These are phyloP conservation scores for Kalmusia sp. DNA, from an alignment of 2,329 filamentous ascomycete species.

Conservation along the genomic window DNA sequence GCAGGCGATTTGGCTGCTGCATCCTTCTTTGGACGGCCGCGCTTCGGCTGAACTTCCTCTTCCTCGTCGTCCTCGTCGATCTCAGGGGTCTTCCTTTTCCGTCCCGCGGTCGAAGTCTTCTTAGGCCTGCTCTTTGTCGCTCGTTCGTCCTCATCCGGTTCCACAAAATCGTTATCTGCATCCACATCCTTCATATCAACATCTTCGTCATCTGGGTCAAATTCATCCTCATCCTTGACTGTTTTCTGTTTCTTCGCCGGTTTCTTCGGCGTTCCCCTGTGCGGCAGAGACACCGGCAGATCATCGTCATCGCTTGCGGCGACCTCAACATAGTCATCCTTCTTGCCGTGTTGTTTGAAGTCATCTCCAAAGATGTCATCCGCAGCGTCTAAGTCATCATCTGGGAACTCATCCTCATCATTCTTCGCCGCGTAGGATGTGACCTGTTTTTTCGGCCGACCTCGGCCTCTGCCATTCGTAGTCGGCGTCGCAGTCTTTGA, in stretches of 20 bases:
- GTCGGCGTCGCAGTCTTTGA: constrained; percentile 44
- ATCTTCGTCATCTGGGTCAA: constrained; percentile 53
- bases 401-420: constrained; percentile 61
- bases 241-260: constrained; percentile 56
- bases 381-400: constrained; percentile 61
- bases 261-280: constrained; percentile 45
- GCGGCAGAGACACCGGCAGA: constrained; percentile 35
- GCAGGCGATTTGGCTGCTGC: constrained; percentile 57
- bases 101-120: constrained; percentile 39
- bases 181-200: constrained; percentile 62
- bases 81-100: constrained; percentile 66
- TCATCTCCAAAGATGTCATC: constrained; percentile 86
- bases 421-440: constrained; percentile 63
- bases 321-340: constrained; percentile 72
- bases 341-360: constrained; percentile 69
- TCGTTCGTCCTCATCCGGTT: constrained; percentile 53
- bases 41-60: constrained; percentile 65
- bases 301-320: constrained; percentile 40
- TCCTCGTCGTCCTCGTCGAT: constrained; percentile 61
- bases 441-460: constrained; percentile 51
- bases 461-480: constrained; percentile 45
- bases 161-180: constrained; percentile 53
- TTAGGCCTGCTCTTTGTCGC: constrained; percentile 49
- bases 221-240: constrained; percentile 49
- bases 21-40: constrained; percentile 51